These are phyloP conservation scores for Ascochyta rabiei DNA, from an alignment of 2,329 filamentous ascomycete species.

Conservation along the genomic window DNA sequence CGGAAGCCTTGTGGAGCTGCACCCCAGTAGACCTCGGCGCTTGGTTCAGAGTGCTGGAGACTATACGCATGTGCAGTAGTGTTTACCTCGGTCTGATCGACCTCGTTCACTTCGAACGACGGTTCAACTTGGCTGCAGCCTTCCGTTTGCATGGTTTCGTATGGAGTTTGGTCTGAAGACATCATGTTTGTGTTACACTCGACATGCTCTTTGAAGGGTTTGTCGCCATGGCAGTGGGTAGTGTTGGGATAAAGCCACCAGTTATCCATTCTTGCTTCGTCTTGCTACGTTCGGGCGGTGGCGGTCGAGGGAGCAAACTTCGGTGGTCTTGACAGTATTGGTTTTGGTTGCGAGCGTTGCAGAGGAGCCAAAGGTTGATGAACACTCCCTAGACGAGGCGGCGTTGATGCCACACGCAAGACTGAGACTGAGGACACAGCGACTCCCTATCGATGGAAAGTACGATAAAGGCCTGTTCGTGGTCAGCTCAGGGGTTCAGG, in stretches of 20 bases:
- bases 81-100: too few species aligned
- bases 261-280: neutral
- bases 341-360: neutral
- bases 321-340: neutral
- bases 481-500: neutral
- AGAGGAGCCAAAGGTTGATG: neutral
- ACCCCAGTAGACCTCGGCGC: neutral
- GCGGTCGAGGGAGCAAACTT: neutral
- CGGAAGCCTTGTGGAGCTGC: neutral
- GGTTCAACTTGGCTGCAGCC: neutral
- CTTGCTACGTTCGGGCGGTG: neutral
- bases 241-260: neutral
- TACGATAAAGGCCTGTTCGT: too few species aligned
- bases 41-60: too few species aligned
- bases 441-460: too few species aligned
- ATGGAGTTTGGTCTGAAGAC: neutral
- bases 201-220: neutral
- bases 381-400: neutral
- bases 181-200: neutral
- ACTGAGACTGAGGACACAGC: too few species aligned
- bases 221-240: neutral
- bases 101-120: neutral
- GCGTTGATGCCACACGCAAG: neutral
- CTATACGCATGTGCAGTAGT: too few species aligned
- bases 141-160: neutral